phyloP scores from a whole-genome alignment of 176 grass and related monocot species.

The Avena sativa region DNA sequence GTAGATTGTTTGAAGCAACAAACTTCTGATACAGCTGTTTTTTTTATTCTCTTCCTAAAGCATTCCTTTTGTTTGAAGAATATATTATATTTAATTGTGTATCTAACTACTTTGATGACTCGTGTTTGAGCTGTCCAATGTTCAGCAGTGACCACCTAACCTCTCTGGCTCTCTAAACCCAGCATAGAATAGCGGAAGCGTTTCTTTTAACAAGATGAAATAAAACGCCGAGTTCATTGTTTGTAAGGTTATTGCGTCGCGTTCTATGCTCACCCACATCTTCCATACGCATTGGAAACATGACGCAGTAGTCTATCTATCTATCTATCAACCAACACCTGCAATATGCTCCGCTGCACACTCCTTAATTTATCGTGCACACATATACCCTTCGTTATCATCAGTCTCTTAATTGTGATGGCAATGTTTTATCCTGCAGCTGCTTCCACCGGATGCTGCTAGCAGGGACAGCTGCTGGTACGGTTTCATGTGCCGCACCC shows the following conservation, averaged over 20 bases:
- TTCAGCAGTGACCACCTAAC: neutral
- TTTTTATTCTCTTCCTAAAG: neutral
- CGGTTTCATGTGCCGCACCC: constrained; percentile 81
- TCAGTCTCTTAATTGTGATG: neutral
- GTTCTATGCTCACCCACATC: constrained; percentile 25
- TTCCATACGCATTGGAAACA: neutral
- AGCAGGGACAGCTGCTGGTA: constrained; percentile 88
- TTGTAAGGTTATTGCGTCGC: constrained; percentile 28
- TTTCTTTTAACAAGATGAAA: neutral
- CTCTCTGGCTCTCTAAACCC: neutral
- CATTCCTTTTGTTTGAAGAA: constrained; percentile 10
- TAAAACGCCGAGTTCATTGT: neutral
- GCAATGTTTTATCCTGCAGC: constrained; percentile 48
- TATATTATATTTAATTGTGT: constrained; percentile 2
- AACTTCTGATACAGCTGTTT: neutral
- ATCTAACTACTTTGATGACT: neutral
- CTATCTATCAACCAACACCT: neutral
- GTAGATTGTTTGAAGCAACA: neutral
- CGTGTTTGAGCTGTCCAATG: no score
- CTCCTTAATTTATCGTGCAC: constrained; percentile 4
- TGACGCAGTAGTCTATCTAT: constrained; percentile 19
- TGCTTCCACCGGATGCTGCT: constrained; percentile 72
- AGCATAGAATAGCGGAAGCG: neutral
- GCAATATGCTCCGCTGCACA: neutral
- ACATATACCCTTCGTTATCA: neutral